Conservation (phyloP, 2,329 filamentous ascomycete species). For the Aspergillus pseudoglaucus region DNA sequence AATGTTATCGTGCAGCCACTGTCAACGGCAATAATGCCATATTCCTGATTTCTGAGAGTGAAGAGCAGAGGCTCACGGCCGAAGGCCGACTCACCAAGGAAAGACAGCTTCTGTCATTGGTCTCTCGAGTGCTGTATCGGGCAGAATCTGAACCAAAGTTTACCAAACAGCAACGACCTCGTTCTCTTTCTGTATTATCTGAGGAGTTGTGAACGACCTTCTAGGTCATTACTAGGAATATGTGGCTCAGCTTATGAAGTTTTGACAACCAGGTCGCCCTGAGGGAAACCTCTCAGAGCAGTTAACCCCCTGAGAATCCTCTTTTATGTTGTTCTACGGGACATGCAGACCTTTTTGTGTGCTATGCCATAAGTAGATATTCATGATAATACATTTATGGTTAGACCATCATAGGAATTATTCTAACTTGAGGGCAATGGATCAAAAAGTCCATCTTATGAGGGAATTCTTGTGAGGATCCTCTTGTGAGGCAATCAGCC, state of each 20-base stretch:
- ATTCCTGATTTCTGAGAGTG: constrained; percentile 4
- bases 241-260: constrained; percentile 1
- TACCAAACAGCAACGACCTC: constrained; percentile 1
- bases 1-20: constrained; percentile 7
- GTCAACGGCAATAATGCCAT: constrained; percentile 4
- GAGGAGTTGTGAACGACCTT: not conserved
- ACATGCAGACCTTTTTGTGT: constrained; percentile 1
- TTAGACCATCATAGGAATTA: not conserved
- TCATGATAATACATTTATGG: constrained; percentile 1
- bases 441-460: constrained; percentile 1
- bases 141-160: constrained; percentile 1
- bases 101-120: constrained; percentile 4
- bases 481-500: constrained; percentile 5
- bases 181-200: constrained; percentile 1
- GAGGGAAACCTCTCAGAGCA: constrained; percentile 1
- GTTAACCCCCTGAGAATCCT: not conserved
- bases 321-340: constrained; percentile 2
- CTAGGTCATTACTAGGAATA: constrained; percentile 2
- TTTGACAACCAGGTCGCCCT: not conserved
- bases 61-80: constrained; percentile 3
- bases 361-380: not conserved
- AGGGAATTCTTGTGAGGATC: constrained; percentile 1
- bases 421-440: not conserved
- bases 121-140: constrained; percentile 2
- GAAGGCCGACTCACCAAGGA: constrained; percentile 4